These are phyloP conservation scores for Neospora caninum DNA, from an alignment of 169 alveolate species.

Conservation along the genomic window DNA sequence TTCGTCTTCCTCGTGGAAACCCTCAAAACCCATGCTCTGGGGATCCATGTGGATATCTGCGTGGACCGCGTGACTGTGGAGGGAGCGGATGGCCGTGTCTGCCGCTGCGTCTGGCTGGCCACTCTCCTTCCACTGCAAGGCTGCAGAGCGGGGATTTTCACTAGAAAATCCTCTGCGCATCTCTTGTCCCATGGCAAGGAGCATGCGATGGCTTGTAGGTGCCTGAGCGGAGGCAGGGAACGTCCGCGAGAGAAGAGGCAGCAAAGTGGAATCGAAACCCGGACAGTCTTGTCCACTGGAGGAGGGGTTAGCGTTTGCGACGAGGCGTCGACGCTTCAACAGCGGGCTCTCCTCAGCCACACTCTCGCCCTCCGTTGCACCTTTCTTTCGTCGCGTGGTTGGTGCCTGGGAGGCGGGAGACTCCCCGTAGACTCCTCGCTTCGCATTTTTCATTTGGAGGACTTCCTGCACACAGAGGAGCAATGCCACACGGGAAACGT, in stretches of 20 bases:
- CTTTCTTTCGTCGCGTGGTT: neutral
- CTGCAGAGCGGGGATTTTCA: neutral
- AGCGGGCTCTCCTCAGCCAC: neutral
- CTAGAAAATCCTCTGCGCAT: neutral
- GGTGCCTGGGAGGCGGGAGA: neutral
- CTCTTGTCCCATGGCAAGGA: neutral
- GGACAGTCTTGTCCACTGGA: neutral
- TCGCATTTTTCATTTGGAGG: constrained; percentile 13
- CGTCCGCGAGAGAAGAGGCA: neutral
- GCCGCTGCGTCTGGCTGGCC: neutral
- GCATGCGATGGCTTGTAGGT: neutral
- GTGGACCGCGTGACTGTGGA: neutral
- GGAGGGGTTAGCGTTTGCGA: neutral
- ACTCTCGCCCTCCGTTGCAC: neutral
- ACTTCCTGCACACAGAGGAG: neutral
- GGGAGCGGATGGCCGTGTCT: neutral
- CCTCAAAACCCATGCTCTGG: neutral
- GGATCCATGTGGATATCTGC: neutral
- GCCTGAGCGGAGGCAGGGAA: neutral
- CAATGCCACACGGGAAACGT: no score
- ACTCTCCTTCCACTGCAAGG: neutral
- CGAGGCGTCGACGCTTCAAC: constrained; percentile 30
- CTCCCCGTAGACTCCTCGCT: neutral
- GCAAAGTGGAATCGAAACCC: neutral
- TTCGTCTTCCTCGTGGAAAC: neutral